A percentile compares a stretch with the other conserved stretches of the same genome.
These are phyloP conservation scores for Neoboletus magnificus DNA, from an alignment of 768 basidiomycete species.

Conservation along the genomic window DNA sequence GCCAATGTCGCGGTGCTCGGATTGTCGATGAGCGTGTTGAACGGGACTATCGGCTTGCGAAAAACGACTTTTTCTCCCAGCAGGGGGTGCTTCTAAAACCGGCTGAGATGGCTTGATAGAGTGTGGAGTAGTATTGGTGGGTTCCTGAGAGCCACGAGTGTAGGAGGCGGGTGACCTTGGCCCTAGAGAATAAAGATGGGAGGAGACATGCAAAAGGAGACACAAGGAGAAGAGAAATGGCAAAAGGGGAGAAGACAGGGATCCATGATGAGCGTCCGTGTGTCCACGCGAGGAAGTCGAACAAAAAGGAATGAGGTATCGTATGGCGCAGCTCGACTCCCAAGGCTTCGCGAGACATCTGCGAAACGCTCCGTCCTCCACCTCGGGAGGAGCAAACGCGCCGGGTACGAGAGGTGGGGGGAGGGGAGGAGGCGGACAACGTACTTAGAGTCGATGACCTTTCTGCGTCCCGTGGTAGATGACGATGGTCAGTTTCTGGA, in stretches of 20 bases:
- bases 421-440: conserved; percentile 44
- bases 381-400: conserved; percentile 39
- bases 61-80: conserved; percentile 23
- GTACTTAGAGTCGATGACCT: conserved; percentile 42
- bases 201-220: conserved; percentile 27
- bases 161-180: conserved; percentile 36
- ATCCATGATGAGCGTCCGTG: conserved; percentile 42
- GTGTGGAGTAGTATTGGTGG: conserved; percentile 4
- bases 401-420: conserved; percentile 35
- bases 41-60: conserved; percentile 16
- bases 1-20: conserved; percentile 15
- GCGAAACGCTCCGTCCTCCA: conserved; percentile 33
- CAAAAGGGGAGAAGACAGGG: conserved; percentile 31
- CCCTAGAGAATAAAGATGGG: conserved; percentile 41
- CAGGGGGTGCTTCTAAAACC: conserved; percentile 2
- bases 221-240: conserved; percentile 30
- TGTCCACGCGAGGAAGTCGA: conserved; percentile 40
- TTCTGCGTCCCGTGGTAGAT: conserved; percentile 28
- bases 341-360: conserved; percentile 44
- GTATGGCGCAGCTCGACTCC: conserved; percentile 39
- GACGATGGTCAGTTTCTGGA: conserved; percentile 20
- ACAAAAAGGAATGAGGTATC: conserved; percentile 33
- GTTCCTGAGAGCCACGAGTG: conserved; percentile 30
- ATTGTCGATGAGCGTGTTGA: conserved; percentile 11
- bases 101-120: conserved; percentile 18